A percentile compares a stretch with the other conserved stretches of the same genome.
Conservation (phyloP, 495 filamentous ascomycete genomes). For the Endocarpon pusillum region DNA sequence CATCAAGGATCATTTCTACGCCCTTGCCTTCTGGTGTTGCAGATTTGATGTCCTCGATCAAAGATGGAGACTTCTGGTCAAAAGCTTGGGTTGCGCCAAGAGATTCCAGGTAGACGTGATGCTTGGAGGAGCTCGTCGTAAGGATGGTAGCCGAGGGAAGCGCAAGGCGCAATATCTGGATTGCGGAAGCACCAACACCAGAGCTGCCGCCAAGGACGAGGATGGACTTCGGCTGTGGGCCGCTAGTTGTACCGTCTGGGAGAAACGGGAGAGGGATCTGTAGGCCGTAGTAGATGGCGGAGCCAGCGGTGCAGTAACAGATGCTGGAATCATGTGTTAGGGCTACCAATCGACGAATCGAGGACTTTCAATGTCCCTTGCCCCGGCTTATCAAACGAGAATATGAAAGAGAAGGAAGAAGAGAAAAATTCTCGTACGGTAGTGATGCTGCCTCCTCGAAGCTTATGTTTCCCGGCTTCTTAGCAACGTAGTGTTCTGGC, state of each 20-base stretch:
- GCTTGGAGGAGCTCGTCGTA: conserved; percentile 19
- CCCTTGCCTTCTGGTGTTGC: conserved; percentile 15
- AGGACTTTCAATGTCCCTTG: too few species aligned
- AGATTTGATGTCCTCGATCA: conserved; percentile 14
- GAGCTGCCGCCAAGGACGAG: conserved; percentile 29
- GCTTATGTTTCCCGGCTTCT: conserved; percentile 20
- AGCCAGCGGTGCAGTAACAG: conserved; percentile 23
- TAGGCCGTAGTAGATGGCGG: conserved; percentile 14
- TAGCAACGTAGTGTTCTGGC: conserved; percentile 18
- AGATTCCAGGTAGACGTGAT: conserved; percentile 13
- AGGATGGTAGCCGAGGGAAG: conserved; percentile 18
- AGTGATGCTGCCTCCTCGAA: conserved; percentile 27
- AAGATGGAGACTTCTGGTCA: conserved; percentile 11
- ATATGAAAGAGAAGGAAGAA: too few species aligned
- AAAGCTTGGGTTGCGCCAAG: conserved; percentile 20
- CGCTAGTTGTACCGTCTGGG: conserved; percentile 4
- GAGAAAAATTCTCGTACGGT: conserved; percentile 19
- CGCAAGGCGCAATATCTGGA: conserved; percentile 26
- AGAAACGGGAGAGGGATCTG: conserved; percentile 19
- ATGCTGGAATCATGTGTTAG: conserved; percentile 16
- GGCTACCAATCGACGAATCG: too few species aligned
- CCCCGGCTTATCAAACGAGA: too few species aligned
- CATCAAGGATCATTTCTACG: conserved; percentile 26
- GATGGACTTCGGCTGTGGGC: conserved; percentile 14
- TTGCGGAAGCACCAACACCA: conserved; percentile 19